Conservation (phyloP, 2,329 filamentous ascomycete species). For the Phaeoacremonium minimum region DNA sequence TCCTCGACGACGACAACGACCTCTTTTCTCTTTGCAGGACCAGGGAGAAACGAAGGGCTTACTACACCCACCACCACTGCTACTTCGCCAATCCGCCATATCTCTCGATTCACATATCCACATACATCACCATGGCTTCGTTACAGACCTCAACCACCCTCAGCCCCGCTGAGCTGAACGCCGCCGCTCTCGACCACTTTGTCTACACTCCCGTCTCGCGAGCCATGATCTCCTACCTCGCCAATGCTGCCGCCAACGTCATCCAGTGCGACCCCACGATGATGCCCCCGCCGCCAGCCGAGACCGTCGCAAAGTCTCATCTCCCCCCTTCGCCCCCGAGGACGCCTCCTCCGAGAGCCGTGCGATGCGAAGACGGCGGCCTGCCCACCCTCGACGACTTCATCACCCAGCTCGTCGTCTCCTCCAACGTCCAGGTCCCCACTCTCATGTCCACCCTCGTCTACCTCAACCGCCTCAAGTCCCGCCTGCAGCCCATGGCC, state of each 20-base stretch:
- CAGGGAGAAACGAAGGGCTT: too few species aligned
- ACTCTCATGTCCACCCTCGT: slow-evolving; percentile 96
- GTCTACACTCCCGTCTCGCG: slow-evolving; percentile 71
- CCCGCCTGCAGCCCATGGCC: slow-evolving; percentile 84
- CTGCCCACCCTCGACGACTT: slow-evolving; percentile 85
- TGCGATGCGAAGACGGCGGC: slow-evolving; percentile 41
- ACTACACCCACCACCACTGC: too few species aligned
- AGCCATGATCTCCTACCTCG: slow-evolving; percentile 75
- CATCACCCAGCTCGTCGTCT: slow-evolving; percentile 84
- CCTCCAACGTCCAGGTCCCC: slow-evolving; percentile 93
- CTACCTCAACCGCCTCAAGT: slow-evolving; percentile 81
- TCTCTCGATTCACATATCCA: too few species aligned
- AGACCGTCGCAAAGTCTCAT: slow-evolving; percentile 28
- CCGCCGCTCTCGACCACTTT: slow-evolving; percentile 73
- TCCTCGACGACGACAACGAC: too few species aligned
- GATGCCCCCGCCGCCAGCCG: slow-evolving; percentile 38
- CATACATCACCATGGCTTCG: slow-evolving; percentile 45
- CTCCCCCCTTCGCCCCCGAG: slow-evolving; percentile 46
- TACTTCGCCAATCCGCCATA: too few species aligned
- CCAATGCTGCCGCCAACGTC: slow-evolving; percentile 69
- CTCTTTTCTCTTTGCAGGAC: background rate
- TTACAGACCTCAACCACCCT: slow-evolving; percentile 28
- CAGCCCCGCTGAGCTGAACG: slow-evolving; percentile 57
- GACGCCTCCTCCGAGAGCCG: slow-evolving; percentile 39
- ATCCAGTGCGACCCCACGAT: slow-evolving; percentile 70